Evolutionary conservation across 352 stramenopile genomes (phyloP), one percentile per base, ranked within the genome.

Genomic region (Blastocystis sp.): DNA sequence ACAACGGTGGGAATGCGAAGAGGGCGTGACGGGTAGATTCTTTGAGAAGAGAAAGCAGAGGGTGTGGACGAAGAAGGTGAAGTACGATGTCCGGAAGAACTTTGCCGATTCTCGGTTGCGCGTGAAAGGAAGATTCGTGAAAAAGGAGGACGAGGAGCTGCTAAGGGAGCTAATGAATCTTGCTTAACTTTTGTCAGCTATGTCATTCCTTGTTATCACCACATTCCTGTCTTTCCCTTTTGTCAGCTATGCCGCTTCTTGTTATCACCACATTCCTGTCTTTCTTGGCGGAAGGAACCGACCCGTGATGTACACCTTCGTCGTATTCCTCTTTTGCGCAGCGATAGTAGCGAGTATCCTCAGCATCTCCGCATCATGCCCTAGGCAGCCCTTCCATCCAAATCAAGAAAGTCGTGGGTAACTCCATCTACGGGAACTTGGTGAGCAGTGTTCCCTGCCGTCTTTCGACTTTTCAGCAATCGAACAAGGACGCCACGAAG

Each of bases 1-100:
- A 40, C 92, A 94, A 71, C 91, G 92, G 34, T 88, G 89, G 48
- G 48, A 1, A 0, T 17, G 48, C 6, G 48, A 14, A 57, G 6
- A 14, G 48, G 14, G 48, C 6, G 48, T 57, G 48, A 57, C 6
- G 48, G 6, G 6, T 21, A 89, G 90, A 14, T 98, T 97, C 87
- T 90, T 96, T 40, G 94, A 96, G 88, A 98, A 98, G 91, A 92
- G 95, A 82, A 94, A 95, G 78, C 93, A 92, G 64, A 94, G 95
- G 66, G 93, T 97, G 63, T 98, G 95, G 96, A 95, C 93, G 65
- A 98, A 98, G 90, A 98, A 97, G 68, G 95, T 99, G 9, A 96
- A 98, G 91, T 99, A 99, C 90, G 95, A 98, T 89, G 95, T 98
- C 34, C 92, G 96, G 68, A 98, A 99, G 92, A 98, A 98, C 90